Evolutionary conservation across 2,329 filamentous ascomycete genomes (phyloP), one percentile per base, ranked within the genome.

Genomic region (Trichoderma sp.): DNA sequence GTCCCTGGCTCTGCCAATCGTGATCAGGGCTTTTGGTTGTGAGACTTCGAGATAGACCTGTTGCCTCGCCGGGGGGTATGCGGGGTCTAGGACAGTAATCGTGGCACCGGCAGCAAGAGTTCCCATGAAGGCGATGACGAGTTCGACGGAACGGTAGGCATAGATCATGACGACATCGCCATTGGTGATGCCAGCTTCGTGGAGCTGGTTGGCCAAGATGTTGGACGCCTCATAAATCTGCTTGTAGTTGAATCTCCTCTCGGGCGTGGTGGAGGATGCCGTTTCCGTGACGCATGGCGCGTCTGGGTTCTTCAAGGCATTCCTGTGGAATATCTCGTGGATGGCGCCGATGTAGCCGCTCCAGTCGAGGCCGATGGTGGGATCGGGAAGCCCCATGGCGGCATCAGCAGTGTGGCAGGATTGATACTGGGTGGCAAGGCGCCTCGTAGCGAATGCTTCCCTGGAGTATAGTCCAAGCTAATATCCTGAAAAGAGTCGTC

Each of bases 131-230:
- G 91, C 92, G 58, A 83, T 76, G 54, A 88, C 83, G 14, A 89
- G 78, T 32, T 88, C 85, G 39, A 97, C 94, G 59, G 71, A 89
- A 69, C 94, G 89, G 80, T 97, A 87, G 68, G 93, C 93, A 77
- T 90, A 97, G 71, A 96, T 92, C 92, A 97, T 97, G 75, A 97
- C 93, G 2, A 97, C 94, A 76, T 98, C 94, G 10, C 93, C 94
- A 73, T 89, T 84, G 69, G 89, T 84, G 71, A 93, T 84, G 69
- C 94, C 94, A 74, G 89, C 85, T 61, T 90, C 84, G 66, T 91
- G 86, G 24, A 97, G 85, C 76, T 97, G 87, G 80, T 97, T 89
- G 26, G 93, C 92, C 7, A 97, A 79, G 21, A 88, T 84, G 77
- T 96, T 96, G 34, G 92, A 91, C 0, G 91, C 90, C 81, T 97